Percentiles rank a stretch among this genome's conserved stretches.
These are phyloP conservation scores for Solanum piurae DNA, from an alignment of 257 asterid species.

Conservation along the genomic window DNA sequence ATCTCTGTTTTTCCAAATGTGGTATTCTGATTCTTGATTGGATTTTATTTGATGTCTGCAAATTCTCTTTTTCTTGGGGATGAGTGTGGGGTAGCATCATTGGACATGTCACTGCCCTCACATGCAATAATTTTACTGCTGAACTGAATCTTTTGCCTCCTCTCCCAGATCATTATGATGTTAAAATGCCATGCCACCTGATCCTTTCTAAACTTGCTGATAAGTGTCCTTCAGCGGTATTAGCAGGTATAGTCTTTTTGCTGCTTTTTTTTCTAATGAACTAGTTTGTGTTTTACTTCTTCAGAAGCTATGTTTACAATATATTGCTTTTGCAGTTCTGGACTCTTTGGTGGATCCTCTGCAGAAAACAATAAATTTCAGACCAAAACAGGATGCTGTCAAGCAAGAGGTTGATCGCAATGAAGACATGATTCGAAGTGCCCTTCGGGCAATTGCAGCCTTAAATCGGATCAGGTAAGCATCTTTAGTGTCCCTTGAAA, in stretches of 20 bases:
- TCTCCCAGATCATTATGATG: conserved; percentile 88
- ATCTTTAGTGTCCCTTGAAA: background rate
- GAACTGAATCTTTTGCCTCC: conserved; percentile 2
- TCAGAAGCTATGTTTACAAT: background rate
- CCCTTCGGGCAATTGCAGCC: conserved; percentile 89
- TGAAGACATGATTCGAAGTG: conserved; percentile 96
- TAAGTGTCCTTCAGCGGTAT: conserved; percentile 95
- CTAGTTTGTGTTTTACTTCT: background rate
- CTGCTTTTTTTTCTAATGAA: background rate
- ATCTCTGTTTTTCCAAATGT: background rate
- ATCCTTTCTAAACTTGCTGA: conserved; percentile 95
- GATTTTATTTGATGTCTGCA: background rate
- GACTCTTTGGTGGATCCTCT: conserved; percentile 96
- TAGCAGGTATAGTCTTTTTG: conserved; percentile 60
- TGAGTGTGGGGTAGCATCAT: background rate
- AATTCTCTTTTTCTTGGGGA: background rate
- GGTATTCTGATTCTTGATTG: background rate
- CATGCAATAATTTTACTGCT: background rate
- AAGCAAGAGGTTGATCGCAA: conserved; percentile 99
- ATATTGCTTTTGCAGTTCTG: conserved; percentile 44
- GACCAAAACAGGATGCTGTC: conserved; percentile 93
- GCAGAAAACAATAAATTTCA: conserved; percentile 74
- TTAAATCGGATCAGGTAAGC: conserved; percentile 77
- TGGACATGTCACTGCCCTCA: background rate
- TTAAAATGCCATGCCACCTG: conserved; percentile 99